Evolutionary conservation across 2,329 filamentous ascomycete genomes (phyloP).

Genomic region (Trichoderma citrinoviride): DNA sequence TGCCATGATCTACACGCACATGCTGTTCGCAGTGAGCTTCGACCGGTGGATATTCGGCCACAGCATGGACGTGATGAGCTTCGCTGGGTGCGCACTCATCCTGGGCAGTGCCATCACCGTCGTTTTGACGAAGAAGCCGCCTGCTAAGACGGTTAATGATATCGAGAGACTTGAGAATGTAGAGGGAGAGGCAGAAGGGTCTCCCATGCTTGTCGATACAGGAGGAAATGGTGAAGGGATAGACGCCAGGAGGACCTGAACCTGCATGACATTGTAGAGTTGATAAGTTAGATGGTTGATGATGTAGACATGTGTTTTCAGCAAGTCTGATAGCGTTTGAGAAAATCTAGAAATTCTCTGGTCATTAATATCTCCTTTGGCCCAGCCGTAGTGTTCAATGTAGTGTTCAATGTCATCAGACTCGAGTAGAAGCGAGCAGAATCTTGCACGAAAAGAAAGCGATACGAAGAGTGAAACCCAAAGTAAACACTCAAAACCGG

Average conservation of each 20-base stretch:
- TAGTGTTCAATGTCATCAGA: too few relatives aligned
- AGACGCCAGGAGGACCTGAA: slow-evolving; percentile 13
- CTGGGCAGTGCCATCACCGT: slow-evolving; percentile 53
- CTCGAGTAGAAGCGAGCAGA: too few relatives aligned
- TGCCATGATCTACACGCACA: slow-evolving; percentile 57
- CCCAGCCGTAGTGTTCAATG: too few relatives aligned
- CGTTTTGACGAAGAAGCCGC: slow-evolving; percentile 43
- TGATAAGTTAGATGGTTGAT: background rate
- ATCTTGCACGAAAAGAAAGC: background rate
- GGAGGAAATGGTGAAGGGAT: slow-evolving; percentile 29
- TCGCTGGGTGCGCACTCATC: slow-evolving; percentile 52
- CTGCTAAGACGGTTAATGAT: slow-evolving; percentile 34
- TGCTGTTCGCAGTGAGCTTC: slow-evolving; percentile 54
- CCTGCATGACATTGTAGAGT: background rate
- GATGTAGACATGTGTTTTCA: background rate
- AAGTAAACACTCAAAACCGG: background rate
- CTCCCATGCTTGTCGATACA: slow-evolving; percentile 41
- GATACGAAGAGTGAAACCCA: background rate
- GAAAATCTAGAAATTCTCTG: background rate
- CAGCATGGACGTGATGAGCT: slow-evolving; percentile 48
- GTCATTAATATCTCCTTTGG: too few relatives aligned
- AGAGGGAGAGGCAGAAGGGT: slow-evolving; percentile 36
- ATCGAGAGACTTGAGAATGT: slow-evolving; percentile 36
- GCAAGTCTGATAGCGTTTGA: background rate
- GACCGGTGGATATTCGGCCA: slow-evolving; percentile 54